phyloP scores from a whole-genome alignment of 768 basidiomycete genomes.

The Scleroderma citrinum region DNA sequence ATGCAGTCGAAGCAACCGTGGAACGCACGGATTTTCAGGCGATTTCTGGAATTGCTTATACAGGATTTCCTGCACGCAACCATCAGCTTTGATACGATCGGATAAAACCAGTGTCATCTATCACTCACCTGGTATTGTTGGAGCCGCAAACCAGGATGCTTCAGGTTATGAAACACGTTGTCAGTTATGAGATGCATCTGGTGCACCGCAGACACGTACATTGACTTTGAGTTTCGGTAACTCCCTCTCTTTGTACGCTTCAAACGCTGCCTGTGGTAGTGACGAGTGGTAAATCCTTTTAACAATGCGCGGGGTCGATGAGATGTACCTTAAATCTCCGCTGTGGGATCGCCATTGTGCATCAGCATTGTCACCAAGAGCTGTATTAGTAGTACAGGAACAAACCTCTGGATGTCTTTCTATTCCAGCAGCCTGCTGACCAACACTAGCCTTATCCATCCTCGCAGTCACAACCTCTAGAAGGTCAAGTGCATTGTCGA shows the following conservation, averaged over 20 bases:
- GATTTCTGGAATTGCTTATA: slow-evolving; percentile 96
- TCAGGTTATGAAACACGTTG: slow-evolving; percentile 7
- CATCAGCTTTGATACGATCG: slow-evolving; percentile 3
- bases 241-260: slow-evolving; percentile 85
- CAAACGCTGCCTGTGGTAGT: slow-evolving; percentile 64
- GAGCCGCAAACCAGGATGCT: slow-evolving; percentile 87
- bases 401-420: slow-evolving; percentile 90
- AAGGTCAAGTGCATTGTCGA: slow-evolving; percentile 88
- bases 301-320: background rate
- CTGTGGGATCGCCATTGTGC: slow-evolving; percentile 33
- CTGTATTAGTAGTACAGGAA: slow-evolving; percentile 2
- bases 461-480: slow-evolving; percentile 86
- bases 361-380: slow-evolving; percentile 7
- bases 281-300: background rate
- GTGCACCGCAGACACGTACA: slow-evolving; percentile 37
- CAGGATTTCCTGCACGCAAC: slow-evolving; percentile 58
- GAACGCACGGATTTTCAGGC: slow-evolving; percentile 84
- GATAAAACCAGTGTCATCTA: background rate
- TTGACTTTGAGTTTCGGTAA: slow-evolving; percentile 73
- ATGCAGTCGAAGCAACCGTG: background rate
- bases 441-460: slow-evolving; percentile 89
- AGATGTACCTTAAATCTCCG: slow-evolving; percentile 75
- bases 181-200: slow-evolving; percentile 1
- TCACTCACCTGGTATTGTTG: slow-evolving; percentile 79
- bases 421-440: slow-evolving; percentile 78